A percentile compares a stretch with the other conserved stretches of the same genome.
These are phyloP conservation scores for Chrysosporium keratinophilum DNA, from an alignment of 2,329 filamentous ascomycete species.

Conservation along the genomic window DNA sequence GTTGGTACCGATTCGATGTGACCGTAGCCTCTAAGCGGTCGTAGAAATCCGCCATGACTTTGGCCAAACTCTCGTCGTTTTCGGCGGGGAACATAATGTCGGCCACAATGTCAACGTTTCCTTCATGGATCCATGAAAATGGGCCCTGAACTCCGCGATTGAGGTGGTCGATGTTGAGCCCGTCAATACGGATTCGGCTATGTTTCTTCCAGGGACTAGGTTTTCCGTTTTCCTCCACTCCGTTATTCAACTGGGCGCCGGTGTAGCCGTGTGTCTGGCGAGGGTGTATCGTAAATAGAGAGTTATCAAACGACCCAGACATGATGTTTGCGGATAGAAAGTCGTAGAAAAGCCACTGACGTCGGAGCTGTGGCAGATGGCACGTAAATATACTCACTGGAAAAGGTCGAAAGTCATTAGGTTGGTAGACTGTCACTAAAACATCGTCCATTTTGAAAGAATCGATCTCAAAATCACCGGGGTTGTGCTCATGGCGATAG, in stretches of 20 bases:
- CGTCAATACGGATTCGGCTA: slow-evolving; percentile 82
- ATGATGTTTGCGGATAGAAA: slow-evolving; percentile 92
- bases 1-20: slow-evolving; percentile 57
- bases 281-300: slow-evolving; percentile 92
- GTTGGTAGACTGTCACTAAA: slow-evolving; percentile 83
- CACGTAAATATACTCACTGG: slow-evolving; percentile 92
- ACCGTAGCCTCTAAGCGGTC: slow-evolving; percentile 91
- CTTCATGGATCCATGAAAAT: slow-evolving; percentile 96
- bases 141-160: slow-evolving; percentile 88
- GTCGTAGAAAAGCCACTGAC: slow-evolving; percentile 97
- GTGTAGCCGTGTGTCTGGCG: slow-evolving; percentile 75
- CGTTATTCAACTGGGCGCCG: slow-evolving; percentile 49
- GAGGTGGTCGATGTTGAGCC: slow-evolving; percentile 86
- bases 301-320: slow-evolving; percentile 90
- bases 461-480: slow-evolving; percentile 94
- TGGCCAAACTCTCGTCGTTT: slow-evolving; percentile 75
- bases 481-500: slow-evolving; percentile 75
- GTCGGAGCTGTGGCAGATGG: slow-evolving; percentile 81
- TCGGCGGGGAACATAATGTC: slow-evolving; percentile 92
- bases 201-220: slow-evolving; percentile 86
- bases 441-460: slow-evolving; percentile 94
- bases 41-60: slow-evolving; percentile 95
- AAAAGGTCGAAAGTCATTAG: slow-evolving; percentile 83
- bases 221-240: slow-evolving; percentile 51
- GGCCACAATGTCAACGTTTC: slow-evolving; percentile 90